Base-by-base conservation (phyloP, 2,329 filamentous ascomycete species). In the Lojkania enalia region DNA sequence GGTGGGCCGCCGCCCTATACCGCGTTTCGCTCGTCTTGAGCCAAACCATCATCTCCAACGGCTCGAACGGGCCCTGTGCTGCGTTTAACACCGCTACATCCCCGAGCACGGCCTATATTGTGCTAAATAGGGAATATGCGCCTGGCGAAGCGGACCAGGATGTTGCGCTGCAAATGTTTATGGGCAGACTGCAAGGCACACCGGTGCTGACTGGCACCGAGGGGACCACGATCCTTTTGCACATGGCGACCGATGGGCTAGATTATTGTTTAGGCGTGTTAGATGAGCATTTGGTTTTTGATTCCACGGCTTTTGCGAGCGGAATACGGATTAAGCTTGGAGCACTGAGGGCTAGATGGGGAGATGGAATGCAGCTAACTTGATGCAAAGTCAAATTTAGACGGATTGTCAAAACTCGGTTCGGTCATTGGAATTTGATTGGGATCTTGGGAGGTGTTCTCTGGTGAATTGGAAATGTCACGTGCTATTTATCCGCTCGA, bases 1-100 rank as follows among this genome's bases (percentile, higher is more conserved):
- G 81, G 81, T 83, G 80, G 80, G 67, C 77, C 9, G 73, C 74
- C 0, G 80, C 78, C 1, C 61, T 82, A n/a, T 83, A 83, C 59
- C 75, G 81, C 12, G 79, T 74, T 1, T 74, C 75, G 2, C 64
- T 83, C 36, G 74, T 80, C 19, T 66, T 82, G 2, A 83, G 79
- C 79, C 70, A 72, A 2, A 75, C 79, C 51, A 76, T 76, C 55
- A 60, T 79, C 23, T 64, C 36, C 16, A 39, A 23, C 20, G 16
- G 16, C 35, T 20, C 35, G 4, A 12, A 9, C 9, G 7, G 35
- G 14, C 19, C 25, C n/a, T 13, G 12, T 4, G 15, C 20, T 20
- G 5, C 20, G 15, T 27, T 23, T 11, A 19, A 14, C 16, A 7
- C 16, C 5, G 33, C 18, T 5, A 18, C 14, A 18, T 18, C 37